phyloP scores from a whole-genome alignment of 2,329 filamentous ascomycete species.

The Aspergillus ibericus region DNA sequence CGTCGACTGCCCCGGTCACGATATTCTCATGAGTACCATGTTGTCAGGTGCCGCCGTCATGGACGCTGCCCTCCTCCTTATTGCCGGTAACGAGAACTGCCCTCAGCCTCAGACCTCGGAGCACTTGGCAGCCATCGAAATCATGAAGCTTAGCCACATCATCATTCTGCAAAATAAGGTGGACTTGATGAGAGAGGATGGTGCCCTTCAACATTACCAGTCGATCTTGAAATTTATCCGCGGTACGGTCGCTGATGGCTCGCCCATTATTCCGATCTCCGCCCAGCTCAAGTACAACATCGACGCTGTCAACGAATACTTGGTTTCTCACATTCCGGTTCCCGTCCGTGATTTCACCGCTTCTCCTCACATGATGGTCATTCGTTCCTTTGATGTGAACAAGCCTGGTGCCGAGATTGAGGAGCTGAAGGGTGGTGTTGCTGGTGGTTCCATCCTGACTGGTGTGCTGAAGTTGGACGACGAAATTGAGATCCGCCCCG shows the following conservation, averaged over 20 bases:
- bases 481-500: conserved; percentile 98
- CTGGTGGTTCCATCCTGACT: conserved; percentile 93
- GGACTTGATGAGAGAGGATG: conserved; percentile 95
- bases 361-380: conserved; percentile 97
- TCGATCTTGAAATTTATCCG: conserved; percentile 98
- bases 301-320: conserved; percentile 93
- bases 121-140: conserved; percentile 97
- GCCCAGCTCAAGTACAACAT: conserved; percentile 99
- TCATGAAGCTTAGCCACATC: conserved; percentile 99
- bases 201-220: conserved; percentile 89
- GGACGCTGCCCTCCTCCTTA: conserved; percentile 94
- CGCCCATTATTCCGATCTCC: conserved; percentile 93
- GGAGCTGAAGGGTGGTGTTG: conserved; percentile 96
- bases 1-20: conserved; percentile 98
- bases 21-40: conserved; percentile 99
- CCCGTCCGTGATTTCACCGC: conserved; percentile 86
- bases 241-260: conserved; percentile 91
- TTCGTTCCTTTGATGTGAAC: conserved; percentile 99
- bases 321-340: conserved; percentile 92
- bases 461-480: conserved; percentile 96
- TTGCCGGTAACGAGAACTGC: conserved; percentile 97
- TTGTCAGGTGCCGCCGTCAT: conserved; percentile 98
- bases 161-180: conserved; percentile 99
- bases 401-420: conserved; percentile 99
- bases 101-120: conserved; percentile 98